phyloP scores from a whole-genome alignment of 2,329 filamentous ascomycete genomes.

The Colletotrichum sp. region DNA sequence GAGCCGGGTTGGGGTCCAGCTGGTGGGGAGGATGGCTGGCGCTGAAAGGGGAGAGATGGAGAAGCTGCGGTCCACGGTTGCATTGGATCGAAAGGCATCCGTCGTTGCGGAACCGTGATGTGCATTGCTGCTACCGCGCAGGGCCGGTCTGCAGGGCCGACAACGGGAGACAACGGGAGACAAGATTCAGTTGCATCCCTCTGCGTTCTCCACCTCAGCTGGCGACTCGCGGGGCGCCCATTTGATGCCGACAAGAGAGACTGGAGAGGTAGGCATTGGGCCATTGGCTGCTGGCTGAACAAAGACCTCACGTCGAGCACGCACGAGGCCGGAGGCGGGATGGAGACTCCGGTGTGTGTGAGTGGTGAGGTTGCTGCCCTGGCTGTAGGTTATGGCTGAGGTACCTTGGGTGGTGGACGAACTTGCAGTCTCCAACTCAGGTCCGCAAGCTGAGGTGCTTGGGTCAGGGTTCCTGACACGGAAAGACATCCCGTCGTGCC shows the following conservation, averaged over 20 bases:
- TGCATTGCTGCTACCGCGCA: not conserved
- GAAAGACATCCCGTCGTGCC: not conserved
- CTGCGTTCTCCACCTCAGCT: not conserved
- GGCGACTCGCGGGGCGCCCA: not conserved
- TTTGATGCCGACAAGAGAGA: not conserved
- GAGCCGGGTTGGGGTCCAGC: not conserved
- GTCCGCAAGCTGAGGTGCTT: not conserved
- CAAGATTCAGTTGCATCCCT: not conserved
- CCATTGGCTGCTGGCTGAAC: not conserved
- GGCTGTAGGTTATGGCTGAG: not conserved
- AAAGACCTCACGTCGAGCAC: not conserved
- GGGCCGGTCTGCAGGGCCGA: not conserved
- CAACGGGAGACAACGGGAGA: not conserved
- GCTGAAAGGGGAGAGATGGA: not conserved
- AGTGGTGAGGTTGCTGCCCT: not conserved
- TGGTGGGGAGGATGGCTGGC: not conserved
- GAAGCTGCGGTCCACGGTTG: not conserved
- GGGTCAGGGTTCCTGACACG: not conserved
- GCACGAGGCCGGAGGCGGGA: not conserved
- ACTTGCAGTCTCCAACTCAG: not conserved
- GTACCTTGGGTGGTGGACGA: not conserved
- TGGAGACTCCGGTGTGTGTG: not conserved
- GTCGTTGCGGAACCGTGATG: slow-evolving; percentile 1
- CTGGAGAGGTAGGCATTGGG: not conserved
- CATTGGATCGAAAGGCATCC: slow-evolving; percentile 5